phyloP scores from a whole-genome alignment of 2,329 filamentous ascomycete species.

The Scorias spongiosa region DNA sequence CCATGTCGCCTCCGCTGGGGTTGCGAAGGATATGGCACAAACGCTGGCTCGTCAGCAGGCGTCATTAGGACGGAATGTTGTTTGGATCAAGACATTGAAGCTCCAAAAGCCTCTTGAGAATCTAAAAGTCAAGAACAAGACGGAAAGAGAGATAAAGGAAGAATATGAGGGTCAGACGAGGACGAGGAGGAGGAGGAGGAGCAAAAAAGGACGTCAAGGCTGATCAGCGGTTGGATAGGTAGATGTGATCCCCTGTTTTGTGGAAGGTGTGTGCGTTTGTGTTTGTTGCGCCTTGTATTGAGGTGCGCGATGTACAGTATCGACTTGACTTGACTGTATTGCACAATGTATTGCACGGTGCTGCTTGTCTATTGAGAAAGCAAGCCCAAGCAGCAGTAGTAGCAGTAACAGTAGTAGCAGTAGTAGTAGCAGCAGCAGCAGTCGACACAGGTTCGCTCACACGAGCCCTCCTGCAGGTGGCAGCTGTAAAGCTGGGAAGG shows the following conservation, averaged over 20 bases:
- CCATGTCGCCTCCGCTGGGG: slow-evolving; percentile 8
- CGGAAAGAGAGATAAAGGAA: slow-evolving; percentile 8
- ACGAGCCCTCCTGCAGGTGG: neutral
- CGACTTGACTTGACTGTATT: too few species aligned
- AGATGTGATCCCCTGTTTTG: too few species aligned
- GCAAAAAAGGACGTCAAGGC: neutral
- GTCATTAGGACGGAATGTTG: neutral
- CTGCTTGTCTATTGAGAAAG: neutral
- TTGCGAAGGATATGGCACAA: neutral
- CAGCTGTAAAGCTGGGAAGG: neutral
- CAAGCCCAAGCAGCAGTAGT: neutral
- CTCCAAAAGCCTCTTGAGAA: neutral
- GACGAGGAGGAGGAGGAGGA: neutral
- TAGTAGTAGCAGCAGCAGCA: too few species aligned
- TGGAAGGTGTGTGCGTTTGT: neutral
- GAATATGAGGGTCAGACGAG: slow-evolving; percentile 1
- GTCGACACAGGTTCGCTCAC: neutral
- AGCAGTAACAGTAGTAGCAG: too few species aligned
- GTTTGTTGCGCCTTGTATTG: neutral
- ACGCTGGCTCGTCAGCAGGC: slow-evolving; percentile 1
- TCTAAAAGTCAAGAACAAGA: slow-evolving; percentile 1
- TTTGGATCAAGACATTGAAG: slow-evolving; percentile 3
- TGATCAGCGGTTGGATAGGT: neutral
- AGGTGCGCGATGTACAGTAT: too few species aligned
- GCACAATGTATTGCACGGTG: too few species aligned